Conservation (phyloP, 2,329 filamentous ascomycete genomes). For the Ascocoryne sarcoides region DNA sequence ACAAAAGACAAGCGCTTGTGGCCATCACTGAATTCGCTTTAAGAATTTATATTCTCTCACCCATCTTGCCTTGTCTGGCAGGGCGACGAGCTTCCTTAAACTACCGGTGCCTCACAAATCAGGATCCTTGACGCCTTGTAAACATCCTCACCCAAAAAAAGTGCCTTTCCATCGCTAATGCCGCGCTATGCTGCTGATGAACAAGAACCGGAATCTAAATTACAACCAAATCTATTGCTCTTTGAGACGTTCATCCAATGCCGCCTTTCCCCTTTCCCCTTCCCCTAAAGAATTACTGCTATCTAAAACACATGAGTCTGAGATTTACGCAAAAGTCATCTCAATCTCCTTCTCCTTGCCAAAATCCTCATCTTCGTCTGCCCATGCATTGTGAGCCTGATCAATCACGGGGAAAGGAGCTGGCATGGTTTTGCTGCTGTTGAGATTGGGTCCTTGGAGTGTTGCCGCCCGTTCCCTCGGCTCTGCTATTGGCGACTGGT, state of each 20-base stretch:
- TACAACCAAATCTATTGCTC: background rate
- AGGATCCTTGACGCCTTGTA: background rate
- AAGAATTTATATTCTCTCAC: too few relatives aligned
- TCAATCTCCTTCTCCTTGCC: slow-evolving; percentile 66
- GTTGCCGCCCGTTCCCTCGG: slow-evolving; percentile 32
- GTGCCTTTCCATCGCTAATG: background rate
- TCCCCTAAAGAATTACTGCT: background rate
- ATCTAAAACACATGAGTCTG: too few relatives aligned
- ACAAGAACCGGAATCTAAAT: too few relatives aligned
- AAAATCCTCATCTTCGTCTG: slow-evolving; percentile 60
- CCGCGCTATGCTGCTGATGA: too few relatives aligned
- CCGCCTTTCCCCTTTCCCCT: background rate
- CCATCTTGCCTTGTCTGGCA: too few relatives aligned
- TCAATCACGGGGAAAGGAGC: slow-evolving; percentile 33
- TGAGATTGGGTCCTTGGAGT: background rate
- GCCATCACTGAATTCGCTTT: too few relatives aligned
- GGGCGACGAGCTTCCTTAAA: too few relatives aligned
- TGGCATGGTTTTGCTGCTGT: slow-evolving; percentile 31
- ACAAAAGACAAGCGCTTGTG: too few relatives aligned
- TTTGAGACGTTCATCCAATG: background rate
- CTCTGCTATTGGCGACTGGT: slow-evolving; percentile 13
- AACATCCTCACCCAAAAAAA: background rate
- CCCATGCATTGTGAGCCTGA: slow-evolving; percentile 56
- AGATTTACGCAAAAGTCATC: slow-evolving; percentile 60
- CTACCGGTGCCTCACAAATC: too few relatives aligned